Percentiles rank a stretch among this genome's conserved stretches.
These are phyloP conservation scores for Fraxinus xanthoxyloides DNA, from an alignment of 305 asterid species.

Conservation along the genomic window DNA sequence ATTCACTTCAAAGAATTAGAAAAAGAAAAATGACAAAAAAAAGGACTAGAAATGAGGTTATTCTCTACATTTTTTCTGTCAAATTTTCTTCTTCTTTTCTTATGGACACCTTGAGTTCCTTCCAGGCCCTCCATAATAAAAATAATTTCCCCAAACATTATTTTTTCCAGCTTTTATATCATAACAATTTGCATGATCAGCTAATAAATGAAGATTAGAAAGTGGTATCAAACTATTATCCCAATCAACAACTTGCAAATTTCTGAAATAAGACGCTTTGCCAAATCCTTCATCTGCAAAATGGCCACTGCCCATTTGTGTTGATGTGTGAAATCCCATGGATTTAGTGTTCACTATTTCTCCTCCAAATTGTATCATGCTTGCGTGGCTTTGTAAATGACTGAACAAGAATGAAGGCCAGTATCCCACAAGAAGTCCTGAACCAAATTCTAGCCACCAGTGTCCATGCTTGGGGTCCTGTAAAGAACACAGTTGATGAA, in stretches of 20 bases:
- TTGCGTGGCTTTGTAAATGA: not conserved
- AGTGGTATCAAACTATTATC: not conserved
- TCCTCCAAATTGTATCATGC: not conserved
- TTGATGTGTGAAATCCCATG: not conserved
- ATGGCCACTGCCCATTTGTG: not conserved
- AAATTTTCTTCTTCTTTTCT: not conserved
- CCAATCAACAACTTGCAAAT: not conserved
- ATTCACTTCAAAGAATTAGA: not conserved
- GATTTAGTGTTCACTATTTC: not conserved
- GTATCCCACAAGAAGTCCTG: constrained; percentile 14
- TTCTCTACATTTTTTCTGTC: not conserved
- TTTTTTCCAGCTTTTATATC: not conserved
- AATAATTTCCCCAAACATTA: not conserved
- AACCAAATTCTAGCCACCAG: constrained; percentile 23
- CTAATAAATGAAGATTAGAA: not conserved
- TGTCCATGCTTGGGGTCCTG: constrained; percentile 21
- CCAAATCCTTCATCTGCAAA: not conserved
- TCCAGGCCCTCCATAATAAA: not conserved
- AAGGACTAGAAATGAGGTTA: not conserved
- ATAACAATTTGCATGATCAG: not conserved
- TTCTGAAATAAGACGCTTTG: not conserved
- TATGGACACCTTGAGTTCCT: not conserved
- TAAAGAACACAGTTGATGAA: not conserved
- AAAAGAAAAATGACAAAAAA: not conserved
- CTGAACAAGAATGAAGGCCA: constrained; percentile 18